Conservation (phyloP, 345 rosid species). For the Dimocarpus longan region DNA sequence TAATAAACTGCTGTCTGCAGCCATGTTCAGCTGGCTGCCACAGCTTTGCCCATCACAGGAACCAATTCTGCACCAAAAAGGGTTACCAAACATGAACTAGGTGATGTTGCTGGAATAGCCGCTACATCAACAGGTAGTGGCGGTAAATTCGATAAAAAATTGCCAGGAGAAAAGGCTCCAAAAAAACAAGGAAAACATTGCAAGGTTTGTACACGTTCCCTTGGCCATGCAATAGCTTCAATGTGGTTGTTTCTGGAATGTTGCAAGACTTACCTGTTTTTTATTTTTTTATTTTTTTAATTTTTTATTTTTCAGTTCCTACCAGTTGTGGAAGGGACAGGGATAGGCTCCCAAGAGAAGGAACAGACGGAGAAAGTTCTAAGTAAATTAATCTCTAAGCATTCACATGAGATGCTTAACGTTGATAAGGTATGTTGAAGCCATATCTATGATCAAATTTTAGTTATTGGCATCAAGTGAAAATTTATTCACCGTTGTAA, state of each 20-base stretch:
- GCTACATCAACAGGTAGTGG: slow-evolving; percentile 92
- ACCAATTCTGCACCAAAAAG: slow-evolving; percentile 64
- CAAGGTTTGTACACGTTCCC: slow-evolving; percentile 54
- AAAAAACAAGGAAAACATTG: slow-evolving; percentile 81
- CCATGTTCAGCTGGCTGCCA: slow-evolving; percentile 88
- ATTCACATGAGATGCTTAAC: slow-evolving; percentile 85
- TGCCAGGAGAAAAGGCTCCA: slow-evolving; percentile 77
- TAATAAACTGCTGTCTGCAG: slow-evolving; percentile 43
- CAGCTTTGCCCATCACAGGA: slow-evolving; percentile 85
- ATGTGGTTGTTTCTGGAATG: not conserved
- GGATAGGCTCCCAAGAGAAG: slow-evolving; percentile 62
- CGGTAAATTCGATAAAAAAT: slow-evolving; percentile 93
- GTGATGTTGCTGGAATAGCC: slow-evolving; percentile 87
- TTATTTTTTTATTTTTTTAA: not conserved
- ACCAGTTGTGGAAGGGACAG: slow-evolving; percentile 72
- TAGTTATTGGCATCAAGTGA: not conserved
- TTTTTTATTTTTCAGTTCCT: slow-evolving; percentile 51
- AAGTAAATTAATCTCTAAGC: slow-evolving; percentile 75
- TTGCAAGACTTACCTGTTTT: not conserved
- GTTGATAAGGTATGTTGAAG: slow-evolving; percentile 61
- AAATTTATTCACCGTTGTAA: not conserved
- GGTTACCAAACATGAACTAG: slow-evolving; percentile 67
- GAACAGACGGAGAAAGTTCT: slow-evolving; percentile 84
- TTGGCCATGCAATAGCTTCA: not conserved
- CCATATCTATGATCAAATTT: not conserved